Percentiles rank a stretch among this genome's conserved stretches.
These are phyloP conservation scores for Thalassiosira sp. DNA, from an alignment of 352 stramenopile genomes.

Conservation along the genomic window DNA sequence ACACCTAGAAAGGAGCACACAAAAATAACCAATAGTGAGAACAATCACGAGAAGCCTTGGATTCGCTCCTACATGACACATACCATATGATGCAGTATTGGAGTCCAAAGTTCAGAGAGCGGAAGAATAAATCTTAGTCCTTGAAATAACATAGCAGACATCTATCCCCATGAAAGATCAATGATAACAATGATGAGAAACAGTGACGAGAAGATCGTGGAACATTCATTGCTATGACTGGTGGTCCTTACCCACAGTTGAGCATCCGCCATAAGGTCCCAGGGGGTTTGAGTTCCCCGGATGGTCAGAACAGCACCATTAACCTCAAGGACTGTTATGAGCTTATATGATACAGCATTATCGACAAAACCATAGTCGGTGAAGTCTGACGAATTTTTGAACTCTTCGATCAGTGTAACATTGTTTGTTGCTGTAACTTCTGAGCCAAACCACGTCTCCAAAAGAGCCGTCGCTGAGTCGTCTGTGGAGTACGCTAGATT, in stretches of 20 bases:
- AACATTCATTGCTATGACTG: no score
- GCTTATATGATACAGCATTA: background rate
- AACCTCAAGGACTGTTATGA: background rate
- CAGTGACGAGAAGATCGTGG: no score
- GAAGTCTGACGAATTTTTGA: constrained; percentile 13
- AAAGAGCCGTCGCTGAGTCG: constrained; percentile 24
- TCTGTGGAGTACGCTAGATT: constrained; percentile 55
- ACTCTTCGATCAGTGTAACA: constrained; percentile 43
- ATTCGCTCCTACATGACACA: background rate
- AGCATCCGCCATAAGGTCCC: constrained; percentile 59
- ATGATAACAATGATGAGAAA: no score
- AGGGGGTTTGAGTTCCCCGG: constrained; percentile 62
- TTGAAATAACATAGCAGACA: constrained; percentile 69
- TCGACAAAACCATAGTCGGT: background rate
- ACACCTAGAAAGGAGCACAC: background rate
- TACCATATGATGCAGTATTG: constrained; percentile 60
- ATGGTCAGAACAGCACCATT: constrained; percentile 35
- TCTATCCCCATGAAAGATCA: no score
- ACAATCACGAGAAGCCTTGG: background rate
- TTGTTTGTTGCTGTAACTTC: constrained; percentile 47
- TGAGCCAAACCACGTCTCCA: constrained; percentile 69
- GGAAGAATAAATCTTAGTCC: constrained; percentile 64
- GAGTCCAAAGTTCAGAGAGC: constrained; percentile 58
- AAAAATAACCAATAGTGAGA: background rate
- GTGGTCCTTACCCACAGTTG: no score